Base-by-base conservation (phyloP, 495 filamentous ascomycete species). In the Penicillium silybi region DNA sequence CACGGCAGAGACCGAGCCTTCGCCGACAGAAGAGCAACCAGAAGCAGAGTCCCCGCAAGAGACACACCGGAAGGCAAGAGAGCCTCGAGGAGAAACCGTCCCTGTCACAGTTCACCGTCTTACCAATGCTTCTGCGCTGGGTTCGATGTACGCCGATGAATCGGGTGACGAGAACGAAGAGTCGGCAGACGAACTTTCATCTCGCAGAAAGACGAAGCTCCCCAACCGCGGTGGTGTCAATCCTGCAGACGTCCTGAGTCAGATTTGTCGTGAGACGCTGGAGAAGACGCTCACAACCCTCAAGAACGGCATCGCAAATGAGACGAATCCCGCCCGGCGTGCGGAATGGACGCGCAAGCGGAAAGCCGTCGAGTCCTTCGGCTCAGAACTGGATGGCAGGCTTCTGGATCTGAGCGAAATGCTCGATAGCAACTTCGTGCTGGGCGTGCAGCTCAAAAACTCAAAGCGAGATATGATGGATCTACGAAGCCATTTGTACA, bases 201-300 rank as follows among this genome's bases (percentile, higher is more conserved):
- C 56, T 9, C 53, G 47, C 27, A 62, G 68, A 46, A 64, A 67
- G 38, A 59, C 64, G 17, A 72, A 69, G 34, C 59, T 74, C 11
- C 71, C 80, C 10, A 83, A 73, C 52, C 78, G 80, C n/a, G 75
- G 75, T 22, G 85, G 83, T 25, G 84, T 87, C 49, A 89, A 88
- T 54, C 71, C 80, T 1, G 75, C 87, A 16, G 86, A 90, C 44
- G 86, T 89, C 0, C 63, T 89, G 9, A 74, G 79, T 42, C 84
- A 88, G 63, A 77, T 89, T 38, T 88, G 85, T 65, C 78, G 83
- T 38, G 86, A 89, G 60, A 80, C 85, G 1, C 68, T 87, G 23
- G 80, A 81, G 32, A 77, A 77, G 46, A 79, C 69, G 6, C 63
- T 74, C 4, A 64, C 66, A 2, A 68, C 73, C 9, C 64, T 74